phyloP scores from a whole-genome alignment of 805 yeast genomes.

The Spathaspora gorwiae region DNA sequence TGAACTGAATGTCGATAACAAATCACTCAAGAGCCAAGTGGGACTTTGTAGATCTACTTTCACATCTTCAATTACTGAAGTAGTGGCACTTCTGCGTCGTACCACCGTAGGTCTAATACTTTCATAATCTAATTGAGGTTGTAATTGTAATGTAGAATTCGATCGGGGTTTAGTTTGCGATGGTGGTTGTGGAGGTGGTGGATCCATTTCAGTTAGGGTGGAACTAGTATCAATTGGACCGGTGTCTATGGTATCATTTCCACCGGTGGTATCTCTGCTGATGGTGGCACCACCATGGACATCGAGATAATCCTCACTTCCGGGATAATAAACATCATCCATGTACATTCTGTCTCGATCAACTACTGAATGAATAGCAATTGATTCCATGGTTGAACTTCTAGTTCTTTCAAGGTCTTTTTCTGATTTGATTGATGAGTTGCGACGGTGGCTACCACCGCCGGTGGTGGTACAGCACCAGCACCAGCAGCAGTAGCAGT shows the following conservation, averaged over 20 bases:
- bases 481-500: too few relatives aligned
- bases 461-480: too few relatives aligned
- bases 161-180: neutral
- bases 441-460: neutral
- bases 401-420: neutral
- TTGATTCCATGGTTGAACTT: conserved; percentile 1
- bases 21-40: conserved; percentile 62
- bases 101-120: neutral
- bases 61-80: neutral
- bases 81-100: neutral
- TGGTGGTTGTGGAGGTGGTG: neutral
- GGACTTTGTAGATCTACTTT: conserved; percentile 15
- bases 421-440: neutral
- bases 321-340: neutral
- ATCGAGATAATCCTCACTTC: neutral
- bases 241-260: too few relatives aligned
- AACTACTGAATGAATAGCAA: neutral
- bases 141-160: neutral
- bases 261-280: too few relatives aligned
- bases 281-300: neutral
- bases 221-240: neutral
- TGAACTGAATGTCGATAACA: conserved; percentile 46
- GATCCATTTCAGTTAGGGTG: neutral
- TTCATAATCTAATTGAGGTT: neutral
- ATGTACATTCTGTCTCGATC: neutral